A percentile compares a stretch with the other conserved stretches of the same genome.
Conservation (phyloP, 805 yeast genomes). For the Blastobotrys parvus region DNA sequence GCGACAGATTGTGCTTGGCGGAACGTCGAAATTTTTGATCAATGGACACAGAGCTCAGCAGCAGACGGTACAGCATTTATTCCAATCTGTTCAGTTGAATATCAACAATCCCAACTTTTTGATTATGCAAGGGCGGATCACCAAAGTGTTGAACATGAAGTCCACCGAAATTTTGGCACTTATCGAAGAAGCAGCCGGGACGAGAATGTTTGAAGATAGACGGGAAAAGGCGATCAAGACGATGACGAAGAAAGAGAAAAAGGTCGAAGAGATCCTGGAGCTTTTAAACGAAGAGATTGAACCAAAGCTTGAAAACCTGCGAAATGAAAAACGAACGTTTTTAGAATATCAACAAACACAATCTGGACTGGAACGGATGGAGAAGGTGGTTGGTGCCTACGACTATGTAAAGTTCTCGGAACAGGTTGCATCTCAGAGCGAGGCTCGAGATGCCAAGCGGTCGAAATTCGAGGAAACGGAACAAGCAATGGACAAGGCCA, state of each 20-base stretch:
- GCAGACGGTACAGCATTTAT: constrained; percentile 78
- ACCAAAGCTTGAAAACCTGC: constrained; percentile 76
- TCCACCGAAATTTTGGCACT: constrained; percentile 82
- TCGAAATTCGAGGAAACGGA: constrained; percentile 33
- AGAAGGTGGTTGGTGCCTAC: constrained; percentile 69
- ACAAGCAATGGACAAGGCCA: constrained; percentile 37
- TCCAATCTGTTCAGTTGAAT: constrained; percentile 91
- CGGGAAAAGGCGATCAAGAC: constrained; percentile 87
- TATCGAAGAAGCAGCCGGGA: constrained; percentile 98
- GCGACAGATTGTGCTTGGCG: constrained; percentile 84
- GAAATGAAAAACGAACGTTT: constrained; percentile 73
- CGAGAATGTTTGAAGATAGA: constrained; percentile 89
- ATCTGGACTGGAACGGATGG: constrained; percentile 65
- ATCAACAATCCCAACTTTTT: constrained; percentile 95
- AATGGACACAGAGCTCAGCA: constrained; percentile 97
- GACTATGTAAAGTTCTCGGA: constrained; percentile 46
- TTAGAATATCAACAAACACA: constrained; percentile 82
- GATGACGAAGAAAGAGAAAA: constrained; percentile 83
- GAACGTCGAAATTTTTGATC: constrained; percentile 82
- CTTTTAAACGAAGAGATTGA: constrained; percentile 80
- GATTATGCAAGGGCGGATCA: constrained; percentile 98
- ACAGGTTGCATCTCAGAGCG: constrained; percentile 35
- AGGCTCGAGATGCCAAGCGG: constrained; percentile 10
- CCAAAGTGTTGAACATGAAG: constrained; percentile 94
- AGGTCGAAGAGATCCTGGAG: constrained; percentile 66